A percentile compares a stretch with the other conserved stretches of the same genome.
phyloP scores from a whole-genome alignment of 129 eudicot genomes.

The Artemisia tridentata region DNA sequence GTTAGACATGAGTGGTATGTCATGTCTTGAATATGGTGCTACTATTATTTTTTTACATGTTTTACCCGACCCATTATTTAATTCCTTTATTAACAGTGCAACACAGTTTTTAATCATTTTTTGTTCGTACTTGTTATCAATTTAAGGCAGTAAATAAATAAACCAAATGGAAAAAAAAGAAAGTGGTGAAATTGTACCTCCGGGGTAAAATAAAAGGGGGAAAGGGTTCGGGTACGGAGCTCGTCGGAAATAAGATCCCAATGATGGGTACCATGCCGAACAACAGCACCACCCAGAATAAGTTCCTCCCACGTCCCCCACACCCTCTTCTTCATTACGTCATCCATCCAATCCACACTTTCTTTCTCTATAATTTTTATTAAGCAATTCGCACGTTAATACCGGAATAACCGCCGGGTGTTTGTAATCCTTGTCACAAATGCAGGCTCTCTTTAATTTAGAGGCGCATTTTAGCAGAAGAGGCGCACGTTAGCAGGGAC shows the following conservation, averaged over 20 bases:
- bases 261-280: slow-evolving; percentile 70
- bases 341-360: slow-evolving; percentile 22
- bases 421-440: too few species aligned
- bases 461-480: not conserved
- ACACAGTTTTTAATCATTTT: too few species aligned
- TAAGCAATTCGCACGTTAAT: not conserved
- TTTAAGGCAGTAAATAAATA: too few species aligned
- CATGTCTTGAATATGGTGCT: too few species aligned
- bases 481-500: slow-evolving; percentile 17
- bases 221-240: slow-evolving; percentile 64
- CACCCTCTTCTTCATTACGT: slow-evolving; percentile 20
- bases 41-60: too few species aligned
- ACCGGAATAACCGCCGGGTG: too few species aligned
- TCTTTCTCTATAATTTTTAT: not conserved
- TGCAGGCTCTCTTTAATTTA: too few species aligned
- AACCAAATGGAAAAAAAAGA: too few species aligned
- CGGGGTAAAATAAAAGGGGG: slow-evolving; percentile 64
- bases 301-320: slow-evolving; percentile 99
- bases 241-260: slow-evolving; percentile 86
- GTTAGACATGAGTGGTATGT: too few species aligned
- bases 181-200: slow-evolving; percentile 34
- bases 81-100: too few species aligned
- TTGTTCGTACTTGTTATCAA: too few species aligned
- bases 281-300: slow-evolving; percentile 76
- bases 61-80: too few species aligned